Evolutionary conservation across 2,329 filamentous ascomycete genomes (phyloP).

Genomic region (Penicillium concentricum): DNA sequence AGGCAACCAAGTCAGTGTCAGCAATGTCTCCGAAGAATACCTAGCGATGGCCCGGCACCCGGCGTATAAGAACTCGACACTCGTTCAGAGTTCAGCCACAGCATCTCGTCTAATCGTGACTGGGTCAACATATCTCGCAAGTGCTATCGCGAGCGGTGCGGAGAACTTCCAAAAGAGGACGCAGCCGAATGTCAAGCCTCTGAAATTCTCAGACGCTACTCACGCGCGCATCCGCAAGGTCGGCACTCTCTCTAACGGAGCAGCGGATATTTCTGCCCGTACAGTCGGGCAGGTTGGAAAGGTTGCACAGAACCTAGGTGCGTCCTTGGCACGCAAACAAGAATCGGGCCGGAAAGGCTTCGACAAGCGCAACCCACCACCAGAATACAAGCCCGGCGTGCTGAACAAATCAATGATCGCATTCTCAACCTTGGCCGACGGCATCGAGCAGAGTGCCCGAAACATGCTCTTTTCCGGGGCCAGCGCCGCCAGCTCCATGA

Average conservation of each 20-base stretch:
- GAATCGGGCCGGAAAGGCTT: slow-evolving; percentile 57
- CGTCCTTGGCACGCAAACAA: slow-evolving; percentile 66
- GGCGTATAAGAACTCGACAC: slow-evolving; percentile 81
- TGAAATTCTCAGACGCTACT: slow-evolving; percentile 83
- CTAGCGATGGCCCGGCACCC: slow-evolving; percentile 78
- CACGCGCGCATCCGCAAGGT: slow-evolving; percentile 85
- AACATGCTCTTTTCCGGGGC: slow-evolving; percentile 73
- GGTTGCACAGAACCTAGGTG: slow-evolving; percentile 87
- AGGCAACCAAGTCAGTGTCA: slow-evolving; percentile 48
- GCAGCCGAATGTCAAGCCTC: slow-evolving; percentile 72
- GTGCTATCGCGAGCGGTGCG: slow-evolving; percentile 72
- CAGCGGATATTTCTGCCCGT: slow-evolving; percentile 76
- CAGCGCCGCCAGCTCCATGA: slow-evolving; percentile 77
- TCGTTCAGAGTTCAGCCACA: slow-evolving; percentile 82
- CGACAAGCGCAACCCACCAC: slow-evolving; percentile 67
- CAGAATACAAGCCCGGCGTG: slow-evolving; percentile 80
- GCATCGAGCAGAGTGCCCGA: slow-evolving; percentile 82
- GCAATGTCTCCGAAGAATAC: slow-evolving; percentile 57
- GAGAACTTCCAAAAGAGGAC: slow-evolving; percentile 78
- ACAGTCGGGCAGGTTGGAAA: slow-evolving; percentile 82
- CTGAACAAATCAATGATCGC: slow-evolving; percentile 96
- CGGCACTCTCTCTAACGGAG: slow-evolving; percentile 77
- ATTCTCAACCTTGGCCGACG: slow-evolving; percentile 90
- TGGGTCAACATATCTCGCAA: slow-evolving; percentile 74
- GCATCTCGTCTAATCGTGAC: slow-evolving; percentile 93